A percentile compares a stretch with the other conserved stretches of the same genome.
Evolutionary conservation across 129 eudicot species (phyloP).

Genomic region (Saposhnikovia divaricata): DNA sequence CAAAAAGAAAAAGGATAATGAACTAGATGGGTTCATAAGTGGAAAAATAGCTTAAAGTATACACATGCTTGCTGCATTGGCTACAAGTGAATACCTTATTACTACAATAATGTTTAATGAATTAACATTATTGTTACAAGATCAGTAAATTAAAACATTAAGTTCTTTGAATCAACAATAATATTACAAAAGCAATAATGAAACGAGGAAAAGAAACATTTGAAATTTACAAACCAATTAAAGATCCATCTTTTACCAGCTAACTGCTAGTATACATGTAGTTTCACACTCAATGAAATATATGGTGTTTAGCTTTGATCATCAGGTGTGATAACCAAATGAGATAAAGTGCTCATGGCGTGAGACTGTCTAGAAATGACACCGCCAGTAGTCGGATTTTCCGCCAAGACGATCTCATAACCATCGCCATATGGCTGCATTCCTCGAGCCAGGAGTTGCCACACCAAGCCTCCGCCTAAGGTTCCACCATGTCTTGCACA

Average conservation of each 20-base stretch:
- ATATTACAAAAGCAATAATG: not conserved
- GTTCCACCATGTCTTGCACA: slow-evolving; percentile 15
- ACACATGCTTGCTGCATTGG: too few relatives aligned
- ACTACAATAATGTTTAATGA: not conserved
- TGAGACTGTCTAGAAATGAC: slow-evolving; percentile 16
- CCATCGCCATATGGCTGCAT: slow-evolving; percentile 24
- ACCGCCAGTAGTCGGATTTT: slow-evolving; percentile 6
- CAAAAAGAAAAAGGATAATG: too few relatives aligned
- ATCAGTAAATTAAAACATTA: too few relatives aligned
- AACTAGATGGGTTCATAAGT: too few relatives aligned
- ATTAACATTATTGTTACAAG: too few relatives aligned
- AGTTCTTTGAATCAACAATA: too few relatives aligned
- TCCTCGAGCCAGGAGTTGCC: slow-evolving; percentile 22
- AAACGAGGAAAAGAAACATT: not conserved
- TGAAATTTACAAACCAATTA: not conserved
- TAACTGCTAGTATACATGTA: not conserved
- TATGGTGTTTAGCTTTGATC: not conserved
- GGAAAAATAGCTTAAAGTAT: too few relatives aligned
- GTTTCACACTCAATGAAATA: not conserved
- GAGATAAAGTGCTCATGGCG: slow-evolving; percentile 12
- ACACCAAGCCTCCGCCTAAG: slow-evolving; percentile 19
- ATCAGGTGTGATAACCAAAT: not conserved
- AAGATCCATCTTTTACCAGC: not conserved
- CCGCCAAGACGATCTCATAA: slow-evolving; percentile 15
- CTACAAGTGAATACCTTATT: too few relatives aligned